phyloP scores from a whole-genome alignment of 495 filamentous ascomycete species.

The Podospora bellae-mahoneyi region DNA sequence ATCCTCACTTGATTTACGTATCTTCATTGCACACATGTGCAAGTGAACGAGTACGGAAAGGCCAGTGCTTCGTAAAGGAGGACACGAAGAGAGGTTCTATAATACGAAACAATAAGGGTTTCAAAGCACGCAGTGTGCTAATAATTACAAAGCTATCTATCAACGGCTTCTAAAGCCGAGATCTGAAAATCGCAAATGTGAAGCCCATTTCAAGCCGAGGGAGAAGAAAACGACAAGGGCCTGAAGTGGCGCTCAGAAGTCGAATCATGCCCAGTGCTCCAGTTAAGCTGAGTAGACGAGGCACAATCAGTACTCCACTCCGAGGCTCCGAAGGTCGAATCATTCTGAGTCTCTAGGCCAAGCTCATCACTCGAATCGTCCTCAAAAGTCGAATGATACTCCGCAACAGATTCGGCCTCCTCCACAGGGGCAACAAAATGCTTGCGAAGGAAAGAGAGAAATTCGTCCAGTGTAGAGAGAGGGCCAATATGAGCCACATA shows the following conservation, averaged over 20 bases:
- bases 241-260: not conserved
- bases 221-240: not conserved
- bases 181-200: not conserved
- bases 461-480: slow-evolving; percentile 27
- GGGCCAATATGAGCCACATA: slow-evolving; percentile 41
- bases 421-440: not conserved
- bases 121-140: not conserved
- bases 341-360: too few species aligned
- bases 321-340: too few species aligned
- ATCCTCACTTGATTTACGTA: not conserved
- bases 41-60: not conserved
- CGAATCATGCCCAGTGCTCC: not conserved
- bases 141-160: not conserved
- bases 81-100: too few species aligned
- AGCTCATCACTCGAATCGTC: not conserved
- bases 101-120: too few species aligned
- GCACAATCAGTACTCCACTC: not conserved
- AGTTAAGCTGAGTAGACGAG: not conserved
- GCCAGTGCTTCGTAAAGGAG: too few species aligned
- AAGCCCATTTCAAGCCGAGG: not conserved
- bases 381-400: not conserved
- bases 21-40: not conserved
- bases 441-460: slow-evolving; percentile 26
- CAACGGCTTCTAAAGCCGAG: not conserved
- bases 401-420: not conserved